Conservation (phyloP, 1,284 basidiomycete species). For the Ceratobasidium sp. region DNA sequence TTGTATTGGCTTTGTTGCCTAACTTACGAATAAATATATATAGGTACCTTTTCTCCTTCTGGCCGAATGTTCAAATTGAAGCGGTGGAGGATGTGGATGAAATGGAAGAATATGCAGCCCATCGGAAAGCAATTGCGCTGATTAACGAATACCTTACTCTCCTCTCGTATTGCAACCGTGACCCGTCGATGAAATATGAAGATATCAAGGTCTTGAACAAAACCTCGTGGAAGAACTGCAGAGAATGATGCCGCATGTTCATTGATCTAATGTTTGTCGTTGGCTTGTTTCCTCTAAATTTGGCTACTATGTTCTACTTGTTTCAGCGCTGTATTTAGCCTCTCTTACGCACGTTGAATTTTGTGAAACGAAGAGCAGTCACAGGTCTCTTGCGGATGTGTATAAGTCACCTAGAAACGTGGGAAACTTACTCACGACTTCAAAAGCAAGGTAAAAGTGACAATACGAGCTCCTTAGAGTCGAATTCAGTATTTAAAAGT, state of each 20-base stretch:
- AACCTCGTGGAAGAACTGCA: neutral
- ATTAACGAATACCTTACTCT: neutral
- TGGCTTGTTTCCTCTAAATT: too few relatives aligned
- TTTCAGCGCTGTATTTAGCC: too few relatives aligned
- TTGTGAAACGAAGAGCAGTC: too few relatives aligned
- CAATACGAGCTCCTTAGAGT: too few relatives aligned
- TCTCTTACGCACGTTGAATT: too few relatives aligned
- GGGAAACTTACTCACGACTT: too few relatives aligned
- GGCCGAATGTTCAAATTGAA: neutral
- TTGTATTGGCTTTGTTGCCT: too few relatives aligned
- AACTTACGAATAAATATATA: neutral
- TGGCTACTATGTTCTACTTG: too few relatives aligned
- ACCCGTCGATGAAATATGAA: conserved; percentile 2
- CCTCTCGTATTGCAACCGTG: neutral
- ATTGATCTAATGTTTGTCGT: neutral
- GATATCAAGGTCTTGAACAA: conserved; percentile 3
- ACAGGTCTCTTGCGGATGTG: too few relatives aligned
- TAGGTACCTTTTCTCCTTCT: neutral
- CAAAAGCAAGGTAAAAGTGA: too few relatives aligned
- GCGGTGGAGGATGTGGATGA: neutral
- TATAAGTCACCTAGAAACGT: too few relatives aligned
- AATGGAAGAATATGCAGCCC: neutral
- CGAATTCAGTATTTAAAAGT: too few relatives aligned
- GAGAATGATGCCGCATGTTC: neutral
- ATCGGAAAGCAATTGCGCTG: neutral